Percentiles rank a stretch among this genome's conserved stretches.
These are phyloP conservation scores for Stagonosporopsis cucurbitacearum DNA, from an alignment of 2,329 filamentous ascomycete genomes.

Conservation along the genomic window DNA sequence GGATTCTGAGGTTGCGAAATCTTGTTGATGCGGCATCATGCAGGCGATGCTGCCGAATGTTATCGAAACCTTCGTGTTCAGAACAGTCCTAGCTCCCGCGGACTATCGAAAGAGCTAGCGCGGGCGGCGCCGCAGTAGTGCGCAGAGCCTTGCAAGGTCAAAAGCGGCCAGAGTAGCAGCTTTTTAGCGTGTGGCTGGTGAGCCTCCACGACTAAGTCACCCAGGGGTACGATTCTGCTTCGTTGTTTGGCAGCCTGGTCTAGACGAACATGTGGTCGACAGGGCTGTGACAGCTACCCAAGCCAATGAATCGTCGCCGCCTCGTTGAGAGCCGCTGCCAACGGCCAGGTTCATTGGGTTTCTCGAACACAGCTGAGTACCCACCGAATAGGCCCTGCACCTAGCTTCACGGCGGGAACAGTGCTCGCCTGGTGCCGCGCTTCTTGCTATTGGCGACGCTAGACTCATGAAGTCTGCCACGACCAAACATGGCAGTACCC, in stretches of 20 bases:
- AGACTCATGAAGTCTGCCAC: constrained; percentile 11
- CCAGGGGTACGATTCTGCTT: constrained; percentile 5
- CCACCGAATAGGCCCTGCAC: constrained; percentile 10
- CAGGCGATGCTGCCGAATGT: constrained; percentile 5
- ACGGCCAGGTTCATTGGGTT: constrained; percentile 5
- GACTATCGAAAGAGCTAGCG: constrained; percentile 14
- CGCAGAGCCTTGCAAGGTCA: constrained; percentile 2
- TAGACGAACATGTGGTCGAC: constrained; percentile 3
- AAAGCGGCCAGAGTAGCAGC: constrained; percentile 11
- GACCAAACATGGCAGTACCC: constrained; percentile 13
- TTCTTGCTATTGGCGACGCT: constrained; percentile 18
- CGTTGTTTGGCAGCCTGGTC: constrained; percentile 1
- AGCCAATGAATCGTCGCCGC: background rate
- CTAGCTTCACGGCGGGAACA: constrained; percentile 1
- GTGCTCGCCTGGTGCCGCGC: constrained; percentile 10
- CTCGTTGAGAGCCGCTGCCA: constrained; percentile 3
- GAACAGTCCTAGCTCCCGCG: constrained; percentile 8
- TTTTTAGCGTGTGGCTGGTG: constrained; percentile 14
- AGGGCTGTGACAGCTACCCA: constrained; percentile 3
- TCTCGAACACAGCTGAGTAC: constrained; percentile 7
- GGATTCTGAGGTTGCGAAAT: constrained; percentile 4
- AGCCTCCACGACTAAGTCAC: constrained; percentile 6
- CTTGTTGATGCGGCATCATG: constrained; percentile 15
- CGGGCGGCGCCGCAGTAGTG: constrained; percentile 21
- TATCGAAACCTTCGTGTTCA: constrained; percentile 11